Base-by-base conservation (phyloP, 495 filamentous ascomycete species). In the Podospora pseudopauciseta region DNA sequence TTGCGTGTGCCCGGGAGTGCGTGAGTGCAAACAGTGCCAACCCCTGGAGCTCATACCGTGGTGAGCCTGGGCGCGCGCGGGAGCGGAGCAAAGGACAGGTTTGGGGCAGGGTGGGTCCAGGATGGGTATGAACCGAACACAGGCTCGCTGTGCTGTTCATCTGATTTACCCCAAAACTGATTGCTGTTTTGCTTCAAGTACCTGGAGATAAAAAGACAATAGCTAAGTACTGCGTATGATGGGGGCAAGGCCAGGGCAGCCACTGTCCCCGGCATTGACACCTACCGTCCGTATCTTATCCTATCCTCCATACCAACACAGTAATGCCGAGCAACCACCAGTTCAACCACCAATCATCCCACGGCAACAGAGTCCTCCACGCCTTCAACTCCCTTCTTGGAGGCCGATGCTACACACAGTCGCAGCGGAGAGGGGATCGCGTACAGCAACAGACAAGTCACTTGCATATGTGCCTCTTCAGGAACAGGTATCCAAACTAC, bases 321-420 rank as follows among this genome's bases (percentile, higher is more conserved):
- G 39, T 49, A 49, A 49, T 49, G 39, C 39, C 39, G 39, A 49
- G 39, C 39, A 49, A 49, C 39, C 39, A 3, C 4, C 39, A 49
- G 20, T 58, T 19, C 23, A 18, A 3, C 55, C 55, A 5, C 55
- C 55, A 58, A 58, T 58, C 55, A 58, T 20, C 23, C 23, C n/a
- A 58, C 11, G 15, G n/a, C 55, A 58, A 11, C 28, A 13, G 32
- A 19, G 59, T 19, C 19, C 32, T 54, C 16, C 30, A 67, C 27
- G 23, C 26, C 67, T 61, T 39, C 66, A 65, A 44, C 39, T 54
- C 56, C 65, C 56, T 66, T 28, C 28, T 55, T 55, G 9, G 60
- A 30, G 58, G 44, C 58, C 63, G 61, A 73, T 73, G 64, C 68
- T 26, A 73, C 71, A 16, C 16, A 61, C 64, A 60, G 71, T 73